phyloP scores from a whole-genome alignment of 345 rosid genomes.

The Excoecaria agallocha region DNA sequence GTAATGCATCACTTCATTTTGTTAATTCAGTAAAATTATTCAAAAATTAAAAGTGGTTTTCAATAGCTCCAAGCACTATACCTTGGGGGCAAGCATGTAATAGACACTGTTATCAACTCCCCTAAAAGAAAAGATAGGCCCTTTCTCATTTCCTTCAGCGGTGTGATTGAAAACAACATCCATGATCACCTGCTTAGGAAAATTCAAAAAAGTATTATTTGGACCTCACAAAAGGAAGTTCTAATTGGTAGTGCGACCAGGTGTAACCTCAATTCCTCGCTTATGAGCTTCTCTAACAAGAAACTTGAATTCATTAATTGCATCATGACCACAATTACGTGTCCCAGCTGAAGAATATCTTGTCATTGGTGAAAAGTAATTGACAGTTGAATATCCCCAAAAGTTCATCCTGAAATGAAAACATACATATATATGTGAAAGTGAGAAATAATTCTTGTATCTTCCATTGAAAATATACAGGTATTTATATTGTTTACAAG shows the following conservation, averaged over 20 bases:
- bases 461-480: too few species aligned
- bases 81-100: constrained; percentile 98
- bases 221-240: background rate
- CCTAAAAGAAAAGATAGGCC: constrained; percentile 80
- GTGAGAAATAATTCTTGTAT: too few species aligned
- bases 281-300: constrained; percentile 91
- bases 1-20: background rate
- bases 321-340: constrained; percentile 55
- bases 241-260: constrained; percentile 19
- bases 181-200: constrained; percentile 69
- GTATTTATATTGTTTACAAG: too few species aligned
- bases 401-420: constrained; percentile 69
- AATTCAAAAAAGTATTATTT: constrained; percentile 28
- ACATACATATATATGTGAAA: too few species aligned
- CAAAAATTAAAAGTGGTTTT: background rate
- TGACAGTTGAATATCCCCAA: constrained; percentile 96
- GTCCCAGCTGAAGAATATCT: constrained; percentile 76
- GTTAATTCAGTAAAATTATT: background rate
- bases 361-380: constrained; percentile 88
- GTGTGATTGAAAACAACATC: constrained; percentile 98
- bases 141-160: constrained; percentile 95
- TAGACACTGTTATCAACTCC: constrained; percentile 91
- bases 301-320: constrained; percentile 79
- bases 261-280: constrained; percentile 85
- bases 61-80: constrained; percentile 30